Evolutionary conservation across 495 filamentous ascomycete genomes (phyloP).

Genomic region (Penicillium crystallinum): DNA sequence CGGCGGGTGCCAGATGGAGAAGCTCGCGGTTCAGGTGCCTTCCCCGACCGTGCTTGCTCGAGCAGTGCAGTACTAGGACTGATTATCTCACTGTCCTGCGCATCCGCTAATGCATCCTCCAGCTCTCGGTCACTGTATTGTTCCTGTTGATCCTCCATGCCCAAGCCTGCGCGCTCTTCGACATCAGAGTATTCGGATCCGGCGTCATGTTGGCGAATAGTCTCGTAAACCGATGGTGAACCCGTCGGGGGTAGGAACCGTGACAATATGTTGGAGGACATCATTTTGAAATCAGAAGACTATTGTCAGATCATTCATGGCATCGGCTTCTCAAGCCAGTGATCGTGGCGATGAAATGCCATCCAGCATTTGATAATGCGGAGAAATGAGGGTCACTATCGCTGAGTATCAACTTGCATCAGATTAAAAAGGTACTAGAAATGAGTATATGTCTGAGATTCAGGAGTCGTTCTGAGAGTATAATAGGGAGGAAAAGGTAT

Average conservation of each 20-base stretch:
- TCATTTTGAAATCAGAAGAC: slow-evolving; percentile 40
- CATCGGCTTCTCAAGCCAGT: slow-evolving; percentile 14
- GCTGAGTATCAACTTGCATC: neutral
- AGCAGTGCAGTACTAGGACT: slow-evolving; percentile 49
- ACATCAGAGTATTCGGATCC: slow-evolving; percentile 54
- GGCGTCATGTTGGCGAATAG: slow-evolving; percentile 58
- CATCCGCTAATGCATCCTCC: slow-evolving; percentile 60
- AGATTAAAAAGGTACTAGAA: neutral
- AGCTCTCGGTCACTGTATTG: slow-evolving; percentile 69
- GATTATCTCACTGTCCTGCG: slow-evolving; percentile 54
- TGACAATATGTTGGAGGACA: slow-evolving; percentile 75
- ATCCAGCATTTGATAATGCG: slow-evolving; percentile 10
- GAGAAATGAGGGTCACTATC: neutral
- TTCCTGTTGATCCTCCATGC: slow-evolving; percentile 58
- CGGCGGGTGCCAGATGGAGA: slow-evolving; percentile 20
- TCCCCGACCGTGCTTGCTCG: slow-evolving; percentile 13
- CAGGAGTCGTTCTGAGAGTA: neutral
- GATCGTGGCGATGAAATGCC: slow-evolving; percentile 10
- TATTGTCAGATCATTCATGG: slow-evolving; percentile 11
- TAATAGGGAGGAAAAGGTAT: neutral
- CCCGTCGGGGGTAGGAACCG: slow-evolving; percentile 62
- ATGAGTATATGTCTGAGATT: neutral
- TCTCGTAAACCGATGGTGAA: slow-evolving; percentile 66
- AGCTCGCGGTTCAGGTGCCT: slow-evolving; percentile 8
- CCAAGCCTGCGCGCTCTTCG: slow-evolving; percentile 64